phyloP scores from a whole-genome alignment of 140 eudicot genomes.

The Eryngium alpinum region DNA sequence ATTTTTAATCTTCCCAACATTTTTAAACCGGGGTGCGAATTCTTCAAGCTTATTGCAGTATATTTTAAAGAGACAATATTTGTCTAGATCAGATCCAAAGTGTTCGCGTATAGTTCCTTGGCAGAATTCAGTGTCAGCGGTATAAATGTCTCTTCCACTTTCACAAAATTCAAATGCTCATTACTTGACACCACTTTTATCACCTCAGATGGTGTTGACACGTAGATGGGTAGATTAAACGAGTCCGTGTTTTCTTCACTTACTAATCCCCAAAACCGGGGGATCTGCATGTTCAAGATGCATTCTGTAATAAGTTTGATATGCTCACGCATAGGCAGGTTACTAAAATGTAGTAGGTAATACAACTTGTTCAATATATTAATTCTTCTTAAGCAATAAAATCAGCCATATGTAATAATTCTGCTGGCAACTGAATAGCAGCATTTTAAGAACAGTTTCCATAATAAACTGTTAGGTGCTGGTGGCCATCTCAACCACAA shows the following conservation, averaged over 20 bases:
- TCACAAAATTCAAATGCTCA: neutral
- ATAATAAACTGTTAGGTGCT: no score
- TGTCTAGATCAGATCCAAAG: conserved; percentile 13
- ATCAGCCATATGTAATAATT: no score
- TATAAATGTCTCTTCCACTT: neutral
- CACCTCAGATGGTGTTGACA: conserved; percentile 16
- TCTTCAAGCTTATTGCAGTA: conserved; percentile 8
- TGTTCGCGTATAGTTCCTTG: neutral
- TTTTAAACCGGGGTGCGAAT: neutral
- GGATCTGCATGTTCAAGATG: no score
- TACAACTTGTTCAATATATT: no score
- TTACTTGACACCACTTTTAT: conserved; percentile 6
- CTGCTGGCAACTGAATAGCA: no score
- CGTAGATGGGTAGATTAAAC: conserved; percentile 14
- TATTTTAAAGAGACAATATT: conserved; percentile 1
- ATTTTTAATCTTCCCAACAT: neutral
- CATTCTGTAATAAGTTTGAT: no score
- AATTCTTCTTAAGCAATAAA: no score
- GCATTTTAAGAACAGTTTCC: neutral
- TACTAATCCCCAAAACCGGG: no score
- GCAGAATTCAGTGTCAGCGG: neutral
- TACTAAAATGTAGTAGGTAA: no score
- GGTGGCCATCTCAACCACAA: no score
- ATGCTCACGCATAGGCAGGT: no score
- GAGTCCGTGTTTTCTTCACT: no score